phyloP scores from a whole-genome alignment of 1,284 basidiomycete species.

The Tilletia caries region DNA sequence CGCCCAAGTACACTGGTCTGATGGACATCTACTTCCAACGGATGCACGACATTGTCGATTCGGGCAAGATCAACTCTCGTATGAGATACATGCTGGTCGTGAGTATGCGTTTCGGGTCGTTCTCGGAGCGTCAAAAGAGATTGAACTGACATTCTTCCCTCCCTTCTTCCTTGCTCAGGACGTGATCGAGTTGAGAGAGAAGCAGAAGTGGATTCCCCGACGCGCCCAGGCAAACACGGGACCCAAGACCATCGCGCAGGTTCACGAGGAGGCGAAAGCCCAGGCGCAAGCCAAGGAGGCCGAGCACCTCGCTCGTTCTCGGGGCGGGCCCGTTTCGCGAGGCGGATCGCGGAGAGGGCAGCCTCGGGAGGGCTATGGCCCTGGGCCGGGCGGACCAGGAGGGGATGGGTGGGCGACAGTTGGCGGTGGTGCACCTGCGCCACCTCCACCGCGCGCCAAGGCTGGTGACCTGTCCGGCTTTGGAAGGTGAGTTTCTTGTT shows the following conservation, averaged over 20 bases:
- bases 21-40: constrained; percentile 91
- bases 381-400: constrained; percentile 62
- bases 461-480: constrained; percentile 82
- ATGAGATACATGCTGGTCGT: constrained; percentile 95
- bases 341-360: constrained; percentile 84
- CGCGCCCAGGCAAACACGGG: constrained; percentile 64
- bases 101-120: too few species aligned
- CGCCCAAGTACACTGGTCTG: constrained; percentile 69
- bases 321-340: constrained; percentile 70
- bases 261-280: constrained; percentile 67
- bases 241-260: constrained; percentile 82
- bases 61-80: constrained; percentile 74
- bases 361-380: constrained; percentile 62
- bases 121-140: too few species aligned
- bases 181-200: constrained; percentile 75
- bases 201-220: constrained; percentile 74
- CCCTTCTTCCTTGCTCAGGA: constrained; percentile 63
- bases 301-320: constrained; percentile 57
- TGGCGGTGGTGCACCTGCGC: constrained; percentile 57
- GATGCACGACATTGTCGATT: constrained; percentile 72
- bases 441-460: constrained; percentile 64
- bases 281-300: constrained; percentile 35
- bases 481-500: constrained; percentile 61
- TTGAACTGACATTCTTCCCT: constrained; percentile 22
- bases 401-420: constrained; percentile 91